Evolutionary conservation across 2,329 filamentous ascomycete genomes (phyloP).

Genomic region (Penicillium capsulatum): DNA sequence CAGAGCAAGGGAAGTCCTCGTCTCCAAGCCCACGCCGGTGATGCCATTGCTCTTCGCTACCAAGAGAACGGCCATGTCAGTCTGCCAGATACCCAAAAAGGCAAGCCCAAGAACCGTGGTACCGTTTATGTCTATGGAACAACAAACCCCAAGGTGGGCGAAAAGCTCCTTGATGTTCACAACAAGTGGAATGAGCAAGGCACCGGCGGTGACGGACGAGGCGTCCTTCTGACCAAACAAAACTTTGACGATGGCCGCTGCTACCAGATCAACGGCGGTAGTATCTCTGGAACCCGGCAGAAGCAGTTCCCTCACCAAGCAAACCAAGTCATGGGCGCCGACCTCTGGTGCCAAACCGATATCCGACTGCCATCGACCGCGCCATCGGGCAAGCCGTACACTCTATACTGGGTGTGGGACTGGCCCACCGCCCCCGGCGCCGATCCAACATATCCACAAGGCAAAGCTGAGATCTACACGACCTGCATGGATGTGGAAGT

Average conservation of each 20-base stretch:
- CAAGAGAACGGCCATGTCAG: conserved; percentile 75
- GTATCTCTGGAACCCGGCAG: conserved; percentile 59
- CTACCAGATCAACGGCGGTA: conserved; percentile 66
- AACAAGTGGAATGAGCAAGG: conserved; percentile 74
- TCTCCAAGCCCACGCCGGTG: conserved; percentile 58
- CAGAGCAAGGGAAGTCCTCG: conserved; percentile 59
- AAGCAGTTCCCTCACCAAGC: conserved; percentile 50
- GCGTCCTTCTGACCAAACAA: conserved; percentile 69
- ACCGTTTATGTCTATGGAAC: conserved; percentile 75
- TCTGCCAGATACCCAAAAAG: conserved; percentile 51
- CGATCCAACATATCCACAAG: conserved; percentile 36
- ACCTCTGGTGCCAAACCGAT: conserved; percentile 77
- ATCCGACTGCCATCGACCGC: conserved; percentile 67
- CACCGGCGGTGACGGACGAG: conserved; percentile 73
- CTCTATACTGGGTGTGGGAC: conserved; percentile 95
- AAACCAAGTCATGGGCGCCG: conserved; percentile 52
- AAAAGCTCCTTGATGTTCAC: conserved; percentile 63
- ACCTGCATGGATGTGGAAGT: conserved; percentile 49
- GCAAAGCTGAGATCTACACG: conserved; percentile 47
- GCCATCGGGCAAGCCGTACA: conserved; percentile 62
- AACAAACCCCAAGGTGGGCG: conserved; percentile 52
- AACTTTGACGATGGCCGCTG: conserved; percentile 90
- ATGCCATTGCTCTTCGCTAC: conserved; percentile 63
- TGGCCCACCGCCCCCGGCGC: conserved; percentile 62
- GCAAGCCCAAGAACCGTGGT: conserved; percentile 63